Evolutionary conservation across 1,139 yeast genomes (phyloP).

Genomic region (Starmera stellimalicola): DNA sequence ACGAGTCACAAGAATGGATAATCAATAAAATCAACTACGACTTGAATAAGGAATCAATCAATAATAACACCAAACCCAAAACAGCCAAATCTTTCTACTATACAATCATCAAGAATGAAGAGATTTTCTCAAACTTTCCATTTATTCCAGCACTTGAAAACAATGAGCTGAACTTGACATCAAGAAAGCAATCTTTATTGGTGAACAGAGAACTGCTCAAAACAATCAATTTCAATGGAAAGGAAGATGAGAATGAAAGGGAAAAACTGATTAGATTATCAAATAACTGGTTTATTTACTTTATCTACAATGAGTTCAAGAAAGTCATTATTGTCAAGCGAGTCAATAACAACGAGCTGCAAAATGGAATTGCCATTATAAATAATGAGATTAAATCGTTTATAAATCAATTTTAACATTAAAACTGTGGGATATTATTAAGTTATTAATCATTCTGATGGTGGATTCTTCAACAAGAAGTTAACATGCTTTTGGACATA

Average conservation of each 20-base stretch:
- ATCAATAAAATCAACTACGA: slow-evolving; percentile 1
- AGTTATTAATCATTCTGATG: too few species aligned
- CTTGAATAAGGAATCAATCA: neutral
- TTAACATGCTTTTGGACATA: slow-evolving; percentile 38
- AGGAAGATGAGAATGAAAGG: slow-evolving; percentile 3
- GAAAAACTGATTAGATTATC: slow-evolving; percentile 14
- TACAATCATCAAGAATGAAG: slow-evolving; percentile 4
- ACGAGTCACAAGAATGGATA: slow-evolving; percentile 1
- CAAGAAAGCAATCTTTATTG: slow-evolving; percentile 7
- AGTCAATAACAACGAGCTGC: slow-evolving; percentile 2
- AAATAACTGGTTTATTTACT: slow-evolving; percentile 19
- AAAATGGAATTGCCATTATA: slow-evolving; percentile 8
- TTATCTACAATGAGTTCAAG: slow-evolving; percentile 2
- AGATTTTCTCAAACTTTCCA: slow-evolving; percentile 14
- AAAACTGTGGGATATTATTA: too few species aligned
- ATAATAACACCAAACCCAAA: neutral
- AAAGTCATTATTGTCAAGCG: slow-evolving; percentile 13
- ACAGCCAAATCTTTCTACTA: neutral
- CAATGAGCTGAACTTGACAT: slow-evolving; percentile 5
- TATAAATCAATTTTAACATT: too few species aligned
- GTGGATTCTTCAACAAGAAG: slow-evolving; percentile 28
- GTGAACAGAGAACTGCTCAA: slow-evolving; percentile 13
- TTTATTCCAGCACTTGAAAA: slow-evolving; percentile 9
- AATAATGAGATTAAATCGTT: neutral
- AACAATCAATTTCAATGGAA: slow-evolving; percentile 2